A percentile compares a stretch with the other conserved stretches of the same genome.
Conservation (phyloP, 208 protist species). For the Herpetomonas samuelpessoai region DNA sequence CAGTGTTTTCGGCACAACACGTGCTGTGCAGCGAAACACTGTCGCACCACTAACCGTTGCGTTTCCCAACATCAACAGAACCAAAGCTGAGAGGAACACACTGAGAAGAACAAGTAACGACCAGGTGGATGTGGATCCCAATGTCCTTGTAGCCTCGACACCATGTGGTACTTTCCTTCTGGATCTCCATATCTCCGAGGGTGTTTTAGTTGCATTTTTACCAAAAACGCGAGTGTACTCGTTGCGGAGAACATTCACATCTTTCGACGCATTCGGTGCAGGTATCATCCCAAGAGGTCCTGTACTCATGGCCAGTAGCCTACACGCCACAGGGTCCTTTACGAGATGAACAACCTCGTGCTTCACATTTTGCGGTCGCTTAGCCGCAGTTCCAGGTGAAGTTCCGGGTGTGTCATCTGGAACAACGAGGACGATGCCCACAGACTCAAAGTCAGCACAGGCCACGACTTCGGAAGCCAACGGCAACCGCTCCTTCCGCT, state of each 20-base stretch:
- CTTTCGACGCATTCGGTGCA: not conserved
- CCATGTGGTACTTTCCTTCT: not conserved
- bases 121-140: not conserved
- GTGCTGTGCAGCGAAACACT: not conserved
- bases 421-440: not conserved
- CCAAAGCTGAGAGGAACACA: not conserved
- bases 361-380: not conserved
- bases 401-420: too few species aligned
- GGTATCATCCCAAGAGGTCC: not conserved
- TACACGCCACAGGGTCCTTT: not conserved
- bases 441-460: not conserved
- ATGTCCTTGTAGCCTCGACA: not conserved
- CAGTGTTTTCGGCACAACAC: slow-evolving; percentile 12
- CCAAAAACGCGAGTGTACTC: not conserved
- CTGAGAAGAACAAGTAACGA: not conserved
- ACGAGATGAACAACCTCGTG: not conserved
- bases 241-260: not conserved
- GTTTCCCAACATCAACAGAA: not conserved
- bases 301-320: not conserved
- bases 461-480: not conserved
- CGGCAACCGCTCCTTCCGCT: not conserved
- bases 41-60: too few species aligned
- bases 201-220: not conserved
- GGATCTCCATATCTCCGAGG: not conserved
- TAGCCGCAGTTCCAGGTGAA: too few species aligned